phyloP scores from a whole-genome alignment of 768 basidiomycete genomes.

The Porphyrellus cyaneotinctus region DNA sequence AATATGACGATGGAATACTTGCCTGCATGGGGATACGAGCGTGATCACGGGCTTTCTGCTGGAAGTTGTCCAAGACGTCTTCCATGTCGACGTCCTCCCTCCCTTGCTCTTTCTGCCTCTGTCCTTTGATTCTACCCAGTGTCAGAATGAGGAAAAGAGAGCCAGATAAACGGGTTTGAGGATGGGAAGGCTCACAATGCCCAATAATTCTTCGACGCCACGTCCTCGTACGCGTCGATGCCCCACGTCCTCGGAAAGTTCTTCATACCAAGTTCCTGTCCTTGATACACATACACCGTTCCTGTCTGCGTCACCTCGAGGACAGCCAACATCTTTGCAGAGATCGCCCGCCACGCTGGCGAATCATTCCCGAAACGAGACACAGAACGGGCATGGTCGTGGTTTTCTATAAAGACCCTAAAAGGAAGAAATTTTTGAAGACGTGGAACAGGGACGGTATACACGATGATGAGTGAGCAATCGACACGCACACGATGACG shows the following conservation, averaged over 20 bases:
- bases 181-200: conserved; percentile 35
- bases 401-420: conserved; percentile 64
- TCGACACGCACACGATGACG: conserved; percentile 4
- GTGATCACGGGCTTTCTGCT: conserved; percentile 67
- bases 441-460: conserved; percentile 6
- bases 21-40: conserved; percentile 68
- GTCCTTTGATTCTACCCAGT: conserved; percentile 34
- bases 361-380: conserved; percentile 64
- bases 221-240: conserved; percentile 70
- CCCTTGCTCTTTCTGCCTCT: conserved; percentile 32
- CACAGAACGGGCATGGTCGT: conserved; percentile 61
- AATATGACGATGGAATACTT: conserved; percentile 5
- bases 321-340: conserved; percentile 62
- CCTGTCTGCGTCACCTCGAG: conserved; percentile 60
- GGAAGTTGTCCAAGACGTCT: conserved; percentile 54
- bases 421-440: neutral
- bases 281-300: conserved; percentile 72
- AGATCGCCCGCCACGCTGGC: conserved; percentile 50
- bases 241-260: conserved; percentile 63
- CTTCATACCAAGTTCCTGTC: conserved; percentile 66
- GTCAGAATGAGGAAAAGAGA: neutral
- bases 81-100: conserved; percentile 52
- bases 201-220: conserved; percentile 59
- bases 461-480: conserved; percentile 15
- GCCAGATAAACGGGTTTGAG: no score